Evolutionary conservation across 495 filamentous ascomycete species (phyloP).

Genomic region (Saxophila tyrrhenica): DNA sequence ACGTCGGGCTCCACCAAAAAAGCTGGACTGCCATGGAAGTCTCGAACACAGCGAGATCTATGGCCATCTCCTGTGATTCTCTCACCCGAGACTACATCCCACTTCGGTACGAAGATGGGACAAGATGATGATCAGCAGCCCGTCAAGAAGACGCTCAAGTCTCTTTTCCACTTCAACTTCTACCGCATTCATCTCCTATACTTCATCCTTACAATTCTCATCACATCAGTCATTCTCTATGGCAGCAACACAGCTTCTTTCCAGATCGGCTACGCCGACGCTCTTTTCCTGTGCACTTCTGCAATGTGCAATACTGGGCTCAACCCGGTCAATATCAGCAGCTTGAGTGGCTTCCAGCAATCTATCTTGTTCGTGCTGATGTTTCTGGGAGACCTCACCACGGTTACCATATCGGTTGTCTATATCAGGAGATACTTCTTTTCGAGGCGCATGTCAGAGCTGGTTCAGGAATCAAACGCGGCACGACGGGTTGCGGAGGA

Average conservation of each 20-base stretch:
- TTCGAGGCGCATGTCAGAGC: not conserved
- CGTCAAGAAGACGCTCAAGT: not conserved
- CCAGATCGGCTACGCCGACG: slow-evolving; percentile 2
- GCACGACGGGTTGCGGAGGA: not conserved
- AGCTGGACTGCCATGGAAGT: no score
- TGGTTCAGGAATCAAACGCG: slow-evolving; percentile 3
- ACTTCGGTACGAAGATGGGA: not conserved
- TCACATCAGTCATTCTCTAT: slow-evolving; percentile 5
- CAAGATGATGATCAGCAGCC: not conserved
- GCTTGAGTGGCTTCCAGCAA: slow-evolving; percentile 5
- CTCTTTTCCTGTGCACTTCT: slow-evolving; percentile 7
- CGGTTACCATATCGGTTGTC: slow-evolving; percentile 7
- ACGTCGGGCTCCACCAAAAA: no score
- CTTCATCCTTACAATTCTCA: slow-evolving; percentile 6
- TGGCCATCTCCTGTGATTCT: no score
- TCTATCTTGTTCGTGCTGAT: slow-evolving; percentile 5
- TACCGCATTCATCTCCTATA: slow-evolving; percentile 4
- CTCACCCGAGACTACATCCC: not conserved
- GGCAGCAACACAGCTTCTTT: not conserved
- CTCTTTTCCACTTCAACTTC: slow-evolving; percentile 1
- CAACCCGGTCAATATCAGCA: slow-evolving; percentile 8
- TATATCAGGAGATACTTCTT: slow-evolving; percentile 2
- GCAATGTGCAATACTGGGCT: slow-evolving; percentile 8
- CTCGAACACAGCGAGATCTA: no score
- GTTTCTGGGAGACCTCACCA: not conserved